A percentile compares a stretch with the other conserved stretches of the same genome.
These are phyloP conservation scores for Saturnispora quitensis DNA, from an alignment of 805 yeast genomes.

Conservation along the genomic window DNA sequence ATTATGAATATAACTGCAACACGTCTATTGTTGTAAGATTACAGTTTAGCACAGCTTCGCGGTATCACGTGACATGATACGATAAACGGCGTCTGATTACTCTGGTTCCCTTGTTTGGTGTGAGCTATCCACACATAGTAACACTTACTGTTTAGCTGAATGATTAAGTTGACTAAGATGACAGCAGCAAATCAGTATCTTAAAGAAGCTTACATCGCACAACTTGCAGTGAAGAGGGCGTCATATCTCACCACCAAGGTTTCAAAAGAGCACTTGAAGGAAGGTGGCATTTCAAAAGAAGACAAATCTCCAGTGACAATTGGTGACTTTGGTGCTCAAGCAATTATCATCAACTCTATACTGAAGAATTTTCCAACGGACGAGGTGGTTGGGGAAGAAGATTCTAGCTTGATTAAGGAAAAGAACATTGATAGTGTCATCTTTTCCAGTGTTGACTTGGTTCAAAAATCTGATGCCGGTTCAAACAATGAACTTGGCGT, in stretches of 20 bases:
- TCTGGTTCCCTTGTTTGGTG: background rate
- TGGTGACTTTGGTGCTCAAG: conserved; percentile 96
- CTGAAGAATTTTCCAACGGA: conserved; percentile 73
- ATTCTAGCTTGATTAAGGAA: conserved; percentile 56
- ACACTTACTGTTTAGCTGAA: background rate
- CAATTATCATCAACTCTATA: conserved; percentile 79
- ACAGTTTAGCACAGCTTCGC: background rate
- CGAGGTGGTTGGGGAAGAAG: conserved; percentile 91
- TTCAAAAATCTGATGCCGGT: conserved; percentile 36
- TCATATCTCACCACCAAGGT: conserved; percentile 60
- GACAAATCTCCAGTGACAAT: conserved; percentile 94
- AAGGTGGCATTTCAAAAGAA: conserved; percentile 57
- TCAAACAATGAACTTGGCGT: conserved; percentile 30
- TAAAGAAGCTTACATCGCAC: conserved; percentile 70
- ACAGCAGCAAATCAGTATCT: conserved; percentile 28
- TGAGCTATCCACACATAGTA: background rate
- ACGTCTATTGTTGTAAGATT: background rate
- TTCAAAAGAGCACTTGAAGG: conserved; percentile 42
- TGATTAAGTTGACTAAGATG: conserved; percentile 2
- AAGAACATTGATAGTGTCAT: conserved; percentile 47
- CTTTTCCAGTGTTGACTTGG: conserved; percentile 46
- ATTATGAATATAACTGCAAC: background rate
- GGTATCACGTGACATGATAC: background rate
- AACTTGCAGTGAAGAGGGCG: conserved; percentile 86
- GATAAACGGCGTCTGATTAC: background rate